Base-by-base conservation (phyloP, 1,284 basidiomycete species). In the Coniferiporia weirii region DNA sequence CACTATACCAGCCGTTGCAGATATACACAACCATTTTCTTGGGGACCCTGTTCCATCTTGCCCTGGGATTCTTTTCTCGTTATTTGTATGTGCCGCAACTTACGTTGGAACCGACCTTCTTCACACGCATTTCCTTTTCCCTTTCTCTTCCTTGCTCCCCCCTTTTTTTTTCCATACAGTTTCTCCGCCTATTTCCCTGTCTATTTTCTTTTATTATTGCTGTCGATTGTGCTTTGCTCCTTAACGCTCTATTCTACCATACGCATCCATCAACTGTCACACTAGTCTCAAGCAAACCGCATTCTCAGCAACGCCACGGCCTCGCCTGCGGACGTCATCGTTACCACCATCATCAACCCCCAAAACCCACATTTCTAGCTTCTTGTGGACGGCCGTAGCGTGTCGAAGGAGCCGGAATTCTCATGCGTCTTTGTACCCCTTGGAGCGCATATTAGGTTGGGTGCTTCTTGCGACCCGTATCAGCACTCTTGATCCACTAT, bases 161-260 rank as follows among this genome's bases (percentile, higher is more conserved):
- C n/a, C 12, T 8, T 7, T 43, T 13, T 43, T 43, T 13, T 43
- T 43, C 40, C 2, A 3, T 27, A 5, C 27, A 27, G 27, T 27
- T 27, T 27, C 27, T 40, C 9, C 15, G 12, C 38, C 38, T 9
- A 15, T 40, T 40, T 15, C 12, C 44, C 19, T 46, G 44, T 46
- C 44, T 46, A 46, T 46, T 46, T 20, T 9, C 44, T 9, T 46
- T 17, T 46, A 46, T 46, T 20, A 46, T 56, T 51, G 56, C 56
- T 57, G 48, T 57, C 56, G 56, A 57, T 36, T 51, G 43, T 57
- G 47, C 47, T 57, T 51, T 57, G 47, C 56, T 57, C 44, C 40
- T 7, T 27, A 27, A 40, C 36, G 19, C 40, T 19, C 34, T 54
- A 32, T 43, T 9, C 38, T 54, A 44, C 43, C 32, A 52, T 40